A percentile compares a stretch with the other conserved stretches of the same genome.
phyloP scores from a whole-genome alignment of 768 basidiomycete genomes.

The Hericium rajendrae region DNA sequence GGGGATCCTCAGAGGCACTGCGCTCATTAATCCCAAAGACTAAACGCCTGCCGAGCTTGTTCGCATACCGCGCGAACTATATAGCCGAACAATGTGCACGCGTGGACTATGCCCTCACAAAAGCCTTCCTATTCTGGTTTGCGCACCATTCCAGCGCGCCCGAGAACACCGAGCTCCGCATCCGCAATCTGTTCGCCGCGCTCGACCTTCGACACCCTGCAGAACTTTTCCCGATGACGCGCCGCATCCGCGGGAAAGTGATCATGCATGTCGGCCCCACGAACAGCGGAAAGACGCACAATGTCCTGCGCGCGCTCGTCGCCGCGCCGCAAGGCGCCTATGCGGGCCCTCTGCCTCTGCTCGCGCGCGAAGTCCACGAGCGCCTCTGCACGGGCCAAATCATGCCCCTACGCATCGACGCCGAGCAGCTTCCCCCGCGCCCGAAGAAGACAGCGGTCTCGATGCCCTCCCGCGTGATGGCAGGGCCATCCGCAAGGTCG shows the following conservation, averaged over 20 bases:
- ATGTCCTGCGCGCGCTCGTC: conserved; percentile 82
- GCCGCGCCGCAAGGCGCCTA: conserved; percentile 68
- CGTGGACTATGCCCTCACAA: conserved; percentile 42
- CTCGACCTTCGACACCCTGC: conserved; percentile 30
- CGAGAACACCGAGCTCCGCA: conserved; percentile 16
- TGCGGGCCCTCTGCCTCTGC: conserved; percentile 86
- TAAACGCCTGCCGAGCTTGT: conserved; percentile 31
- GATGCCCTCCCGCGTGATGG: conserved; percentile 19
- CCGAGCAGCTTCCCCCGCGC: conserved; percentile 26
- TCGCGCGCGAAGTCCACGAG: conserved; percentile 93
- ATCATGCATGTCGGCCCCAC: conserved; percentile 97
- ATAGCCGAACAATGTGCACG: conserved; percentile 18
- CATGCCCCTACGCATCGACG: conserved; percentile 54
- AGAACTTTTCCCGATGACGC: conserved; percentile 41
- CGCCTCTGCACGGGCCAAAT: conserved; percentile 88
- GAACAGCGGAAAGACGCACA: conserved; percentile 94
- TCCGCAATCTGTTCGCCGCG: conserved; percentile 26
- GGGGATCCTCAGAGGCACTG: conserved; percentile 22
- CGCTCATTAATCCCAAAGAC: conserved; percentile 13
- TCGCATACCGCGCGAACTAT: conserved; percentile 31
- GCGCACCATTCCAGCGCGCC: conserved; percentile 1
- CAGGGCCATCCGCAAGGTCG: conserved; percentile 20
- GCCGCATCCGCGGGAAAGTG: conserved; percentile 62
- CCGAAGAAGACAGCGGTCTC: conserved; percentile 26
- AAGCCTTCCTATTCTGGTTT: conserved; percentile 46